Base-by-base conservation (phyloP, 116 monocot genomes). In the Thalassia testudinum region DNA sequence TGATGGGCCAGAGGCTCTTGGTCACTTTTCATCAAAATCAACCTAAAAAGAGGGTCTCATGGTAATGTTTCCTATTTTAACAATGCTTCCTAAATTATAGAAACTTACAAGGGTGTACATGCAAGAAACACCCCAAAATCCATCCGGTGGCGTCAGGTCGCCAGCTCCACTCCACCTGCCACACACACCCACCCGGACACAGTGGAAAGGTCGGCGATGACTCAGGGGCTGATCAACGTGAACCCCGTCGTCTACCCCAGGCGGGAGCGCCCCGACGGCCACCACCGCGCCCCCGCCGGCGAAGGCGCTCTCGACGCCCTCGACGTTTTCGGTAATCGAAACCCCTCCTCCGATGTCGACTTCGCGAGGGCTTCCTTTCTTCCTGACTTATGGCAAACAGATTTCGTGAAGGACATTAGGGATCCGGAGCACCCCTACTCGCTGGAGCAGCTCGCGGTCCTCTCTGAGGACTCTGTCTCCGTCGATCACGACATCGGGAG, bases 401-500 rank as follows among this genome's bases (percentile, higher is more conserved):
- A 89, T 72, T 76, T 59, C 7, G 77, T 89, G 50, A 71, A 83
- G 74, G 83, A 89, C 56, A 89, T 89, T 45, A 79, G 77, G 72
- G 89, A 89, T 69, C 89, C 74, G 43, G 89, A 89, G 64, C 89
- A 83, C 40, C 83, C 89, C 8, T 89, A 89, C 74, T 89, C 89
- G 37, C 62, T 89, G 56, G 89, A 89, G 66, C 89, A 84, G 77
- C 90, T 84, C 59, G 78, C 75, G 50, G 80, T 90, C 17, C 74
- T 84, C 17, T 84, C 81, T 0, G 78, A 90, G 65, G 90, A 90
- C 26, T 84, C 84, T 17, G 75, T 90, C 63, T 66, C 63, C 29
- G 83, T 88, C 43, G 79, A 83, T 29, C 77, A 74, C 42, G 83
- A 82, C 66, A 76, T 79, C 50, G 79, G 83, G 14, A 68, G 74